phyloP scores from a whole-genome alignment of 2,329 filamentous ascomycete genomes.

The Sarocladium brachiariae region DNA sequence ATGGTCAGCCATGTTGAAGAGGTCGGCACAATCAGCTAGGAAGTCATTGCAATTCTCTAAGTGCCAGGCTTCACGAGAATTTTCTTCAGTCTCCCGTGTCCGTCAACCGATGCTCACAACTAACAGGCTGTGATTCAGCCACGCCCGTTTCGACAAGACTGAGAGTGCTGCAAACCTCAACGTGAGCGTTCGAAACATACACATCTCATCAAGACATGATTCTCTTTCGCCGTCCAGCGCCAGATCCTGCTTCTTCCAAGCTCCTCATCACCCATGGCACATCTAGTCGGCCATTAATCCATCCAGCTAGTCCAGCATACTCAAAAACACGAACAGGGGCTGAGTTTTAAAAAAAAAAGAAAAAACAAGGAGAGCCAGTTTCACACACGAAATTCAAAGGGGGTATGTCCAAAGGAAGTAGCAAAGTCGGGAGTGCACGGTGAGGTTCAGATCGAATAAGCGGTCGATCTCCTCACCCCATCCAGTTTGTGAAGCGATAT shows the following conservation, averaged over 20 bases:
- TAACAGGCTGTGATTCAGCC: neutral
- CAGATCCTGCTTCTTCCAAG: neutral
- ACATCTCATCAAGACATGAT: neutral
- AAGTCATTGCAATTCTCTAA: neutral
- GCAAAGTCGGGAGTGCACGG: neutral
- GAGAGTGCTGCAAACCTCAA: neutral
- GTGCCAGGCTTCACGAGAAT: neutral
- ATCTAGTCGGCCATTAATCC: too few relatives aligned
- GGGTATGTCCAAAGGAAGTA: constrained; percentile 12
- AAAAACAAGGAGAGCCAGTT: neutral
- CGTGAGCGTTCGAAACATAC: neutral
- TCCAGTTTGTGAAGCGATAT: neutral
- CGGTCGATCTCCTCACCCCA: neutral
- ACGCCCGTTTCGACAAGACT: neutral
- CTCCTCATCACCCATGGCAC: neutral
- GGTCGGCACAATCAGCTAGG: neutral
- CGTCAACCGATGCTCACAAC: neutral
- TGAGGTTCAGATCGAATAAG: neutral
- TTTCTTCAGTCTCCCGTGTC: neutral
- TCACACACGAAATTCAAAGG: constrained; percentile 8
- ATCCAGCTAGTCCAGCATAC: neutral
- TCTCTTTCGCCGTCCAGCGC: neutral
- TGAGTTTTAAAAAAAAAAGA: too few relatives aligned
- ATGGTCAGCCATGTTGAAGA: too few relatives aligned
- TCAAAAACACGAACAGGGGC: neutral